Evolutionary conservation across 305 asterid species (phyloP).

Genomic region (Fraxinus paxiana): DNA sequence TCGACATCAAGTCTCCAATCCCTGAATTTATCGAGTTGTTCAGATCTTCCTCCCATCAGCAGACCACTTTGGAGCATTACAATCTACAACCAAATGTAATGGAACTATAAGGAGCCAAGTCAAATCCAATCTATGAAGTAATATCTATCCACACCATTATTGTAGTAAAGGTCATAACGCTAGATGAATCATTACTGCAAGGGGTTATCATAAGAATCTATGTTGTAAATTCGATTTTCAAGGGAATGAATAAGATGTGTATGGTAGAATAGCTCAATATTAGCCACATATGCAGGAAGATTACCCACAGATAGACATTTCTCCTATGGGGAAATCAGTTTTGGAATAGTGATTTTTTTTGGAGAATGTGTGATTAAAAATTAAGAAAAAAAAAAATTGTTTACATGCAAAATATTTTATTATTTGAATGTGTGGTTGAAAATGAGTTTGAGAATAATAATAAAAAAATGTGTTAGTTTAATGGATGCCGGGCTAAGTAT

Average conservation of each 20-base stretch:
- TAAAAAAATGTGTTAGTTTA: not conserved
- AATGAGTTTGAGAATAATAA: not conserved
- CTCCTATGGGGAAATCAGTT: not conserved
- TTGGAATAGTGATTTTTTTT: not conserved
- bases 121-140: not conserved
- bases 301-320: not conserved
- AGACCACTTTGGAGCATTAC: constrained; percentile 71
- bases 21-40: constrained; percentile 53
- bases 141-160: not conserved
- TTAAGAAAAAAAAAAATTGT: no score
- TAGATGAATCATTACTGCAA: not conserved
- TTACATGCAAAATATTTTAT: not conserved
- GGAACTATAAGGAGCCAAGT: not conserved
- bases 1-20: constrained; percentile 82
- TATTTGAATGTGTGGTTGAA: not conserved
- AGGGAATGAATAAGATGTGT: not conserved
- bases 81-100: constrained; percentile 45
- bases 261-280: not conserved
- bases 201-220: not conserved
- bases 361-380: not conserved
- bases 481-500: not conserved
- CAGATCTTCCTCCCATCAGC: constrained; percentile 63
- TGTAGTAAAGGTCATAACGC: not conserved
- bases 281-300: not conserved
- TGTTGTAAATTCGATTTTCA: not conserved